Conservation (phyloP, 441 rosid genomes). For the Populus hybrid region DNA sequence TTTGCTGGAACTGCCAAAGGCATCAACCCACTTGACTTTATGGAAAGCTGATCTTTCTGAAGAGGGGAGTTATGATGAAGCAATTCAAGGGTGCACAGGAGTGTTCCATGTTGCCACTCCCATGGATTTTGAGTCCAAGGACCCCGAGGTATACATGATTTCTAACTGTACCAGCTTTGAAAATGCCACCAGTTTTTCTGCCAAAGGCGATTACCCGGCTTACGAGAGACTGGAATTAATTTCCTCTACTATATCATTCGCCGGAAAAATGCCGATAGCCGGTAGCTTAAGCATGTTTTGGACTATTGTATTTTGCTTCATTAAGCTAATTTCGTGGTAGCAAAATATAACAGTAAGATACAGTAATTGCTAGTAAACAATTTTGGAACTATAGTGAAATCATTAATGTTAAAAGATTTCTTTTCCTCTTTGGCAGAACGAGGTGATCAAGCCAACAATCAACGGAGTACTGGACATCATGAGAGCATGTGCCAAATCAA, state of each 20-base stretch:
- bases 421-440: slow-evolving; percentile 46
- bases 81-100: slow-evolving; percentile 67
- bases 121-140: slow-evolving; percentile 87
- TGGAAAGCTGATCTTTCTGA: slow-evolving; percentile 77
- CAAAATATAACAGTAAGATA: not conserved
- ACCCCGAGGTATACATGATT: slow-evolving; percentile 54
- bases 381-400: too few species aligned
- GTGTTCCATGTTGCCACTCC: slow-evolving; percentile 95
- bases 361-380: not conserved
- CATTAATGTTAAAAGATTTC: not conserved
- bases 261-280: too few species aligned
- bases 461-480: slow-evolving; percentile 67
- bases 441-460: slow-evolving; percentile 83
- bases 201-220: not conserved
- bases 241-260: too few species aligned
- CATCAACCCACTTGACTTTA: slow-evolving; percentile 51
- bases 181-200: not conserved
- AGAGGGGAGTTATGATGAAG: slow-evolving; percentile 72
- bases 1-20: slow-evolving; percentile 64
- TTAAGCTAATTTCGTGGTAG: too few species aligned
- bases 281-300: too few species aligned
- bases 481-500: slow-evolving; percentile 76
- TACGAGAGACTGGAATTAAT: too few species aligned
- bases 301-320: too few species aligned
- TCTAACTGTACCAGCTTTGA: not conserved